Conservation (phyloP, 805 yeast species). For the Candida ovalis region DNA sequence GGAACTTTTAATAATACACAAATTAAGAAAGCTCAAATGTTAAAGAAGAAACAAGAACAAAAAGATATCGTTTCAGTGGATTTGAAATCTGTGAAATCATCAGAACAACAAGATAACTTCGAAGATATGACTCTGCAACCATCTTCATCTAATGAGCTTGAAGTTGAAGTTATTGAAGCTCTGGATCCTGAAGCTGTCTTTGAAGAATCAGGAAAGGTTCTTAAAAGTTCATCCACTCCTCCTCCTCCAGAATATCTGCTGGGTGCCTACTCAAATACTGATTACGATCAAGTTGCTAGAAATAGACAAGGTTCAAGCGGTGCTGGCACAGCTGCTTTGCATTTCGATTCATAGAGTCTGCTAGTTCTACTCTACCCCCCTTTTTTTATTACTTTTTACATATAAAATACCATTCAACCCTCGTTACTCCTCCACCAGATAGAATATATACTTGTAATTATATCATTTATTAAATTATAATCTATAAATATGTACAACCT, state of each 20-base stretch:
- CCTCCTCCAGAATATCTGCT: not conserved
- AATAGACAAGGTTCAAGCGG: constrained; percentile 10
- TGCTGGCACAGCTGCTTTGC: not conserved
- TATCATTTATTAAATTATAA: not conserved
- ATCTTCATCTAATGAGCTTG: constrained; percentile 7
- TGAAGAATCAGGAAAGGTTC: constrained; percentile 4
- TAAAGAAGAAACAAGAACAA: constrained; percentile 8
- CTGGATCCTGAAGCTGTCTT: constrained; percentile 6
- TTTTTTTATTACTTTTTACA: not conserved
- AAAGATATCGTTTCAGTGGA: constrained; percentile 5
- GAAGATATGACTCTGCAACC: constrained; percentile 5
- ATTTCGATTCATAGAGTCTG: constrained; percentile 5
- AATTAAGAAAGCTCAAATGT: constrained; percentile 35
- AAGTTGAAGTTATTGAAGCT: constrained; percentile 13
- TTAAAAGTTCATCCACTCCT: not conserved
- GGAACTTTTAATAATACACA: constrained; percentile 61
- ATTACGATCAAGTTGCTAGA: not conserved
- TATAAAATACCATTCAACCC: not conserved
- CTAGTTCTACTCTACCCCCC: not conserved
- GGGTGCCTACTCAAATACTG: constrained; percentile 1
- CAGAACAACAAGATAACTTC: constrained; percentile 2
- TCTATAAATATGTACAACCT: not conserved
- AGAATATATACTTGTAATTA: not conserved
- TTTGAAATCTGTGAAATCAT: constrained; percentile 2
- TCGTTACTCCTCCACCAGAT: too few relatives aligned